Percentiles rank a stretch among this genome's conserved stretches.
Conservation (phyloP, 495 filamentous ascomycete genomes). For the Talaromyces wortmannii region DNA sequence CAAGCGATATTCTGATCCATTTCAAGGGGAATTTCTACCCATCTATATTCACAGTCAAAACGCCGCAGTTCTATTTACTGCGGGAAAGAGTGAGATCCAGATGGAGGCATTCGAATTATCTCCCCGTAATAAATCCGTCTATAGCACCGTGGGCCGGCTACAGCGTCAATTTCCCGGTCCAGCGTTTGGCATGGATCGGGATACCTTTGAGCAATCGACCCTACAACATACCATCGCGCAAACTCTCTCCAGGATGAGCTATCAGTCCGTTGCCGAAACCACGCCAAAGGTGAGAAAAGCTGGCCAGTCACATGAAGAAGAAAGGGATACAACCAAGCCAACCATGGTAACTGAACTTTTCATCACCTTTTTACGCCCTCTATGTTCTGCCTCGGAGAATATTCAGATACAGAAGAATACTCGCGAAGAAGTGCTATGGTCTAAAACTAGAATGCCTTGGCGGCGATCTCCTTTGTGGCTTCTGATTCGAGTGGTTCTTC, state of each 20-base stretch:
- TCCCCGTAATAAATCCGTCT: constrained; percentile 38
- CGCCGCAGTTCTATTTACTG: constrained; percentile 45
- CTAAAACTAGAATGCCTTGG: constrained; percentile 33
- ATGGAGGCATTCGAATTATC: constrained; percentile 54
- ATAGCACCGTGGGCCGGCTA: constrained; percentile 41
- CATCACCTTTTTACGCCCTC: constrained; percentile 33
- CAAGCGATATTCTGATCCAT: neutral
- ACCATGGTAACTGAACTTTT: constrained; percentile 51
- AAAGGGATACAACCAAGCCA: constrained; percentile 47
- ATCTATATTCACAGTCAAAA: constrained; percentile 53
- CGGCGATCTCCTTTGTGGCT: constrained; percentile 54
- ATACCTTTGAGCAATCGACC: constrained; percentile 22
- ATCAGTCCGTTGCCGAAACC: constrained; percentile 25
- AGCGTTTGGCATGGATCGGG: constrained; percentile 25
- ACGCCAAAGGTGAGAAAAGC: constrained; percentile 36
- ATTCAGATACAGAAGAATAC: constrained; percentile 47
- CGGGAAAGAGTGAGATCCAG: constrained; percentile 15
- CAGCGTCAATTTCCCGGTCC: constrained; percentile 48
- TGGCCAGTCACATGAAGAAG: constrained; percentile 26
- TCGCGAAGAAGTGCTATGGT: constrained; percentile 53
- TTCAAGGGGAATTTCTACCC: constrained; percentile 10
- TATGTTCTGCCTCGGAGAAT: constrained; percentile 23
- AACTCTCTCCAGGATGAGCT: constrained; percentile 36
- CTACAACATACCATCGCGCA: constrained; percentile 30
- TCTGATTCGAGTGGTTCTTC: constrained; percentile 48